Conservation (phyloP, 768 basidiomycete species). For the Calocybe gangraenosa region DNA sequence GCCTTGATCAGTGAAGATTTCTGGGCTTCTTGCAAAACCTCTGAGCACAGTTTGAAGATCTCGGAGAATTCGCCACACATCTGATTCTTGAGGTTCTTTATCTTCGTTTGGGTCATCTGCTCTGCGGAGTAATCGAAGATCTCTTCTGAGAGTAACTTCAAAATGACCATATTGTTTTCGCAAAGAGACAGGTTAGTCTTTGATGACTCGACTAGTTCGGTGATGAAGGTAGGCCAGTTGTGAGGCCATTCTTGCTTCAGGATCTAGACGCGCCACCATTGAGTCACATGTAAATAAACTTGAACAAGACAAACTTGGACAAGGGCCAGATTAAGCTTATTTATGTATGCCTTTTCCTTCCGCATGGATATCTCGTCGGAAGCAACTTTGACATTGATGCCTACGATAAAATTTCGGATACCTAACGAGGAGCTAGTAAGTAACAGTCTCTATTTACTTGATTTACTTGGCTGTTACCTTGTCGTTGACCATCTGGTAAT, state of each 20-base stretch:
- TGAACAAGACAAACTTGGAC: slow-evolving; percentile 64
- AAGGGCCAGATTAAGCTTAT: slow-evolving; percentile 94
- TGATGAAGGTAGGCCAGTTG: slow-evolving; percentile 97
- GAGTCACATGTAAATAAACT: slow-evolving; percentile 11
- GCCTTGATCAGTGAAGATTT: slow-evolving; percentile 93
- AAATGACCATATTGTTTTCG: slow-evolving; percentile 99
- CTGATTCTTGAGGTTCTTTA: slow-evolving; percentile 95
- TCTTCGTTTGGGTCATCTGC: slow-evolving; percentile 97
- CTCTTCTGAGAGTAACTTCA: slow-evolving; percentile 95
- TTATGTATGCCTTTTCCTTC: slow-evolving; percentile 90
- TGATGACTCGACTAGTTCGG: slow-evolving; percentile 95
- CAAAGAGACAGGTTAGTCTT: slow-evolving; percentile 94
- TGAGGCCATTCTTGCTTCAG: slow-evolving; percentile 99
- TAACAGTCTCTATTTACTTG: background rate
- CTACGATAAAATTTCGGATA: slow-evolving; percentile 95
- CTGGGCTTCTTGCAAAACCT: slow-evolving; percentile 95
- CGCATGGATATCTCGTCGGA: slow-evolving; percentile 86
- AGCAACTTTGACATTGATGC: slow-evolving; percentile 87
- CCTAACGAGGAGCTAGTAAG: slow-evolving; percentile 37
- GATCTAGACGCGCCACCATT: slow-evolving; percentile 52
- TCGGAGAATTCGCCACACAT: slow-evolving; percentile 98
- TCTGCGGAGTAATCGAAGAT: slow-evolving; percentile 99
- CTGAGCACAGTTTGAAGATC: slow-evolving; percentile 96
- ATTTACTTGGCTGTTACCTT: slow-evolving; percentile 45
- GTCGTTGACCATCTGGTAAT: slow-evolving; percentile 88